Conservation (phyloP, 495 filamentous ascomycete genomes). For the Pseudevernia furfuracea region DNA sequence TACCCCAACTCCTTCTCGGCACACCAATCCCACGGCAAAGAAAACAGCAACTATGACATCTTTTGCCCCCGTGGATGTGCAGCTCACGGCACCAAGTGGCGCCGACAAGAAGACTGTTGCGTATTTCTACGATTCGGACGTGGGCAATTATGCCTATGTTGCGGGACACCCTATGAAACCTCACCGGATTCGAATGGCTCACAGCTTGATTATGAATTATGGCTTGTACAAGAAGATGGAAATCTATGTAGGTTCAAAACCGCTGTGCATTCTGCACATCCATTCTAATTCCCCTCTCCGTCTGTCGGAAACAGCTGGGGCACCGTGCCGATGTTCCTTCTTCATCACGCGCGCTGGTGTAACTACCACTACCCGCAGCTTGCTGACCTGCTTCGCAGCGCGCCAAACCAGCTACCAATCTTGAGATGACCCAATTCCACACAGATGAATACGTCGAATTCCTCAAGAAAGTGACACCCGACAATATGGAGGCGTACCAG, state of each 20-base stretch:
- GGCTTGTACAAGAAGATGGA: constrained; percentile 98
- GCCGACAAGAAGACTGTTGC: constrained; percentile 69
- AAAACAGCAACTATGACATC: constrained; percentile 25
- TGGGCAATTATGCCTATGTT: constrained; percentile 96
- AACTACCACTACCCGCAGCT: not conserved
- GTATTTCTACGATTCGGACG: constrained; percentile 97
- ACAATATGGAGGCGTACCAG: constrained; percentile 92
- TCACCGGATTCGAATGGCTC: constrained; percentile 92
- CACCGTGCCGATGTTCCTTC: not conserved
- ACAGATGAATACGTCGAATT: constrained; percentile 99
- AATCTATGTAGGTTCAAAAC: constrained; percentile 74
- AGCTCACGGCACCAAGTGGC: constrained; percentile 5
- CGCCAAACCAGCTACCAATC: constrained; percentile 89
- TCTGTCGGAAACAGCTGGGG: not conserved
- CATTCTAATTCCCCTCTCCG: not conserved
- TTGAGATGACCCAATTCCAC: constrained; percentile 99
- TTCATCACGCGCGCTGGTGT: not conserved
- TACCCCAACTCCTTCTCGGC: not conserved
- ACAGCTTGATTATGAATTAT: constrained; percentile 98
- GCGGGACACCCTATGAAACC: constrained; percentile 99
- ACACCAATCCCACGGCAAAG: not conserved
- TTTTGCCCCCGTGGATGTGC: constrained; percentile 45
- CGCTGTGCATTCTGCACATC: not conserved
- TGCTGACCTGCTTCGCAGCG: constrained; percentile 50
- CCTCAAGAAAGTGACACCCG: constrained; percentile 87